phyloP scores from a whole-genome alignment of 805 yeast genomes.

The Candida qinlingensis region DNA sequence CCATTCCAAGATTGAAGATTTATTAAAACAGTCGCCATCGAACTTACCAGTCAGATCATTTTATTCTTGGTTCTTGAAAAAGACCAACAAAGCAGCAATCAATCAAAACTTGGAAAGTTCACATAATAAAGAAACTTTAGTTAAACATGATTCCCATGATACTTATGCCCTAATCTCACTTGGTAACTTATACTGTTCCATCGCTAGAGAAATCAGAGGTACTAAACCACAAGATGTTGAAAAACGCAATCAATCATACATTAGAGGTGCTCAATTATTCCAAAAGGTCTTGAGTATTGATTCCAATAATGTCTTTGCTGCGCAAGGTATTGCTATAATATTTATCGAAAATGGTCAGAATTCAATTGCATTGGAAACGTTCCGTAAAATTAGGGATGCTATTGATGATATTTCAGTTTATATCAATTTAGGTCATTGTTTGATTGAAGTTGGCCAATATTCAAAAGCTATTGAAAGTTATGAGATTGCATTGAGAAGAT shows the following conservation, averaged over 20 bases:
- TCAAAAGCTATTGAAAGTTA: conserved; percentile 85
- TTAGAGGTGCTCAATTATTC: conserved; percentile 87
- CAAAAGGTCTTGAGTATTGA: conserved; percentile 85
- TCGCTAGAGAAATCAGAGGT: conserved; percentile 71
- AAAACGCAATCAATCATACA: conserved; percentile 66
- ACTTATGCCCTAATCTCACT: conserved; percentile 82
- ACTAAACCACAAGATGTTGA: conserved; percentile 42
- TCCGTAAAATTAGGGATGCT: conserved; percentile 86
- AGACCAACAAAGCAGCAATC: conserved; percentile 41
- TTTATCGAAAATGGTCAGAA: conserved; percentile 80
- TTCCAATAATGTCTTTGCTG: conserved; percentile 86
- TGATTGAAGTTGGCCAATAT: conserved; percentile 75
- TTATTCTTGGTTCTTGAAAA: conserved; percentile 80
- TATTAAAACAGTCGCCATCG: conserved; percentile 50
- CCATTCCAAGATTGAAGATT: conserved; percentile 45
- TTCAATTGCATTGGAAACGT: conserved; percentile 75
- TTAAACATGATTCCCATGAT: conserved; percentile 81
- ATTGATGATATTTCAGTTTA: conserved; percentile 78
- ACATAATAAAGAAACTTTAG: conserved; percentile 82
- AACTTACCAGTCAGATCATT: conserved; percentile 84
- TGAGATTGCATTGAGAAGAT: conserved; percentile 69
- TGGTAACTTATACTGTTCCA: conserved; percentile 78
- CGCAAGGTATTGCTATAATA: conserved; percentile 93
- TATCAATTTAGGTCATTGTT: conserved; percentile 83
- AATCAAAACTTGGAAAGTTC: conserved; percentile 57